These are phyloP conservation scores for Cymbidium sinense DNA, from an alignment of 106 monocot genomes.

Conservation along the genomic window DNA sequence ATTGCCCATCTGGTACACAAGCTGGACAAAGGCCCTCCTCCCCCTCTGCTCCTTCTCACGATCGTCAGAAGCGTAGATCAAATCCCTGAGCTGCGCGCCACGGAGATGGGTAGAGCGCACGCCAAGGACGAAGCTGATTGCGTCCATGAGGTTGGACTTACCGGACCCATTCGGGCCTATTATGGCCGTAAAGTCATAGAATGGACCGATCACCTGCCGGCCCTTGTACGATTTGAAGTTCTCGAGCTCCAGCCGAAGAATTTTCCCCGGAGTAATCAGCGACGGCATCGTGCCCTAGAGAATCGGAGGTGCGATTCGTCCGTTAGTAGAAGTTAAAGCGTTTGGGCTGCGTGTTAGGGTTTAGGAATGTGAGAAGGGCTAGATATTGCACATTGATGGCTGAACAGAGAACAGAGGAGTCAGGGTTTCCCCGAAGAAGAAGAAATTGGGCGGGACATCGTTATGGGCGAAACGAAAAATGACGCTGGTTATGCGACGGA, in stretches of 20 bases:
- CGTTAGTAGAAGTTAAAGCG: neutral
- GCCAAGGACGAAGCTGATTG: slow-evolving; percentile 99
- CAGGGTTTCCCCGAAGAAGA: neutral
- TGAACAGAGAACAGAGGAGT: neutral
- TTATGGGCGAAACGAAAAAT: neutral
- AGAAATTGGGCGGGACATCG: neutral
- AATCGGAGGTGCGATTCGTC: neutral
- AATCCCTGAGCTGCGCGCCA: slow-evolving; percentile 87
- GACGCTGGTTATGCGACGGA: neutral
- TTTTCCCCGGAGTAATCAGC: slow-evolving; percentile 48
- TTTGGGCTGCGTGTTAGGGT: neutral
- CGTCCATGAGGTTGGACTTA: slow-evolving; percentile 99
- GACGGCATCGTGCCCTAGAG: slow-evolving; percentile 43
- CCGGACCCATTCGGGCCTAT: slow-evolving; percentile 98
- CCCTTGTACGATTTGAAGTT: slow-evolving; percentile 99
- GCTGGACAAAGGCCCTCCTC: slow-evolving; percentile 76
- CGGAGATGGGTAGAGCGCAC: slow-evolving; percentile 86
- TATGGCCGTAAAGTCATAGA: slow-evolving; percentile 91
- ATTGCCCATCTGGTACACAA: slow-evolving; percentile 50
- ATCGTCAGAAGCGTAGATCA: slow-evolving; percentile 84
- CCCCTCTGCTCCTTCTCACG: slow-evolving; percentile 73
- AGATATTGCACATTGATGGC: neutral
- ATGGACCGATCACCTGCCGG: slow-evolving; percentile 82
- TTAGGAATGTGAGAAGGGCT: neutral
- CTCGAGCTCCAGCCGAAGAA: slow-evolving; percentile 84